Conservation (phyloP, 2,329 filamentous ascomycete genomes). For the Samsoniella hepiali region DNA sequence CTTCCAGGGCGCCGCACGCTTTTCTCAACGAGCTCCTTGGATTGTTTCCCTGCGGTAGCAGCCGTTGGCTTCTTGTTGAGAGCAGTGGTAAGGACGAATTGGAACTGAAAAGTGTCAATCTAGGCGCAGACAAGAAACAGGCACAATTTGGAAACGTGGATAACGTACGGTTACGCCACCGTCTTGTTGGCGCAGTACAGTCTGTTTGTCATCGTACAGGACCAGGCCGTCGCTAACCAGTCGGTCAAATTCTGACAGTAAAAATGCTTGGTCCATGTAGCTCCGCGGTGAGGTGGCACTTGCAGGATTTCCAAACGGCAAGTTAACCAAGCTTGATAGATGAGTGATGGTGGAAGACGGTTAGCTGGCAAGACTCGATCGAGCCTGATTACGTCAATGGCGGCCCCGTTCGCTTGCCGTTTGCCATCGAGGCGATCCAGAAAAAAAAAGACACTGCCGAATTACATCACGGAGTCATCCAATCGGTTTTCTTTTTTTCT, state of each 20-base stretch:
- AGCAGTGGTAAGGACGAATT: slow-evolving; percentile 16
- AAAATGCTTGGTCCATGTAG: slow-evolving; percentile 1
- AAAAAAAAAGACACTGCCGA: background rate
- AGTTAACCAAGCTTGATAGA: background rate
- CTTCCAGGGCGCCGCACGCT: slow-evolving; percentile 32
- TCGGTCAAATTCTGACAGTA: slow-evolving; percentile 18
- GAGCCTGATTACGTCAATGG: slow-evolving; percentile 4
- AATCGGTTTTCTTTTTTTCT: background rate
- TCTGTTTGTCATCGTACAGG: slow-evolving; percentile 19
- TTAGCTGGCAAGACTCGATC: background rate
- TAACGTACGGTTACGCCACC: slow-evolving; percentile 13
- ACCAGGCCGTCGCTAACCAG: slow-evolving; percentile 16
- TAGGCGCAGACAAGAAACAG: background rate
- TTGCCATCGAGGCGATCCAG: background rate
- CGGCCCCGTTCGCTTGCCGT: background rate
- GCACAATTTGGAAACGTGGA: background rate
- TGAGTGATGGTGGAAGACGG: background rate
- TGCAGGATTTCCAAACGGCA: background rate
- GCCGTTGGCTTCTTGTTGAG: slow-evolving; percentile 19
- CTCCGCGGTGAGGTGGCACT: background rate
- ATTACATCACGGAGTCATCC: background rate
- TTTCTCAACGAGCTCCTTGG: background rate
- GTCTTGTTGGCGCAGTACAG: slow-evolving; percentile 6
- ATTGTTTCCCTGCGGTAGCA: background rate
- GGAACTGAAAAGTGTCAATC: slow-evolving; percentile 9